phyloP scores from a whole-genome alignment of 371 early-diverging fungal genomes.

The Rhizopus stolonifer region DNA sequence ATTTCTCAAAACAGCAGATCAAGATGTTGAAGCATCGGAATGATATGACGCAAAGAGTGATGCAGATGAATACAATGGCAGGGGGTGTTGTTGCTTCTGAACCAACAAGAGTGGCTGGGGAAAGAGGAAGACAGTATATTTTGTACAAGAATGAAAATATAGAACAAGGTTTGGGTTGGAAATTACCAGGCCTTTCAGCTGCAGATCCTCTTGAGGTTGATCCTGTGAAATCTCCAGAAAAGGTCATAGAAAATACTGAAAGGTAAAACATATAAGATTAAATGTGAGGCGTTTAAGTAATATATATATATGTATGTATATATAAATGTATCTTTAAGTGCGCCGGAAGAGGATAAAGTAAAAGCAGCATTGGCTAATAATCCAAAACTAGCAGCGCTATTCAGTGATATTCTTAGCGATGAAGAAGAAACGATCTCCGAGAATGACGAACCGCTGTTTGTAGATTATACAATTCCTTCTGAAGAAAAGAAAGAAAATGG shows the following conservation, averaged over 20 bases:
- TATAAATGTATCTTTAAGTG: neutral
- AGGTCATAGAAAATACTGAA: neutral
- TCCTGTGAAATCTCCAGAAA: neutral
- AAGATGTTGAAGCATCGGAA: constrained; percentile 81
- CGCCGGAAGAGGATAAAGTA: constrained; percentile 26
- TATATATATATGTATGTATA: too few species aligned
- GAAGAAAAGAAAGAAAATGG: neutral
- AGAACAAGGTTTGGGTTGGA: constrained; percentile 69
- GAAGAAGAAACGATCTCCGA: constrained; percentile 13
- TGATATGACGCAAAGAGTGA: constrained; percentile 78
- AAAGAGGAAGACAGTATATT: constrained; percentile 78
- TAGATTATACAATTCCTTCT: neutral
- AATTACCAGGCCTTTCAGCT: constrained; percentile 42
- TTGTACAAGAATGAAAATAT: constrained; percentile 80
- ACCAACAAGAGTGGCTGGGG: constrained; percentile 69
- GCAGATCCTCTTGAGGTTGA: constrained; percentile 28
- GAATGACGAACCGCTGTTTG: constrained; percentile 25
- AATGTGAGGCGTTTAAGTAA: neutral
- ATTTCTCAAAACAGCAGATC: constrained; percentile 92
- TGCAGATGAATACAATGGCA: constrained; percentile 59
- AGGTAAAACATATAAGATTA: constrained; percentile 35
- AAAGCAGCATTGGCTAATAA: constrained; percentile 31
- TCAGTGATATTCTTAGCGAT: constrained; percentile 17
- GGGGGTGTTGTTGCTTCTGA: constrained; percentile 13
- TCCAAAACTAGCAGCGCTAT: constrained; percentile 34